Evolutionary conservation across 805 yeast genomes (phyloP).

Genomic region (Zygosaccharomyces kombuchaensis): DNA sequence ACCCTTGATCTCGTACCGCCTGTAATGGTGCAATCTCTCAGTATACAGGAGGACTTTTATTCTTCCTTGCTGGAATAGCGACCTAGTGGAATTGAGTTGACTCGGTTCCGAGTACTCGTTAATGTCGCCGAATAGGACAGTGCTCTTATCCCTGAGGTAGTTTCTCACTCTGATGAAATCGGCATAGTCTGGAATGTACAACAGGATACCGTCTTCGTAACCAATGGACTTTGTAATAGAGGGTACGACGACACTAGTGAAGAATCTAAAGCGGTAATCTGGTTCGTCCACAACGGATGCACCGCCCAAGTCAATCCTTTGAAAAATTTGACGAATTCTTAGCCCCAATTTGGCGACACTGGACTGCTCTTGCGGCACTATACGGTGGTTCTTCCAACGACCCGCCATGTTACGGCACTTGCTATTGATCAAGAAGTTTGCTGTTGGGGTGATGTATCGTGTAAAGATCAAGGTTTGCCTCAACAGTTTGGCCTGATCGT

Average conservation of each 20-base stretch:
- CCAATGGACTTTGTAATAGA: slow-evolving; percentile 56
- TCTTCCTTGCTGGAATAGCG: slow-evolving; percentile 59
- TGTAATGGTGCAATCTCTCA: slow-evolving; percentile 88
- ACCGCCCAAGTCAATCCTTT: slow-evolving; percentile 55
- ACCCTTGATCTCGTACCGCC: slow-evolving; percentile 80
- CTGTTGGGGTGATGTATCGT: slow-evolving; percentile 75
- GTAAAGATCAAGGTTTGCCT: slow-evolving; percentile 77
- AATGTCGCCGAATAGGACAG: slow-evolving; percentile 60
- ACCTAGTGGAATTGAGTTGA: slow-evolving; percentile 66
- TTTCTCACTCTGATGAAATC: slow-evolving; percentile 80
- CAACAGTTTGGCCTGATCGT: slow-evolving; percentile 66
- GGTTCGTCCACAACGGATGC: slow-evolving; percentile 61
- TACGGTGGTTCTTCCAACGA: slow-evolving; percentile 50
- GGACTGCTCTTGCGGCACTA: slow-evolving; percentile 44
- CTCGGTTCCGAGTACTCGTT: slow-evolving; percentile 80
- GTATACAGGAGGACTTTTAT: slow-evolving; percentile 77
- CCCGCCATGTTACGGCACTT: slow-evolving; percentile 57
- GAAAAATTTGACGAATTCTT: slow-evolving; percentile 63
- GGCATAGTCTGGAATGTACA: slow-evolving; percentile 80
- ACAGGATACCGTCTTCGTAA: slow-evolving; percentile 67
- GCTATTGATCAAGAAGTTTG: slow-evolving; percentile 55
- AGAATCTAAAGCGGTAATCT: slow-evolving; percentile 75
- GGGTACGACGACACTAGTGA: slow-evolving; percentile 70
- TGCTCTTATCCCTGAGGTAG: slow-evolving; percentile 52
- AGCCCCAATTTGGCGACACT: slow-evolving; percentile 63